phyloP scores from a whole-genome alignment of 345 rosid genomes.

The Salix brachista region DNA sequence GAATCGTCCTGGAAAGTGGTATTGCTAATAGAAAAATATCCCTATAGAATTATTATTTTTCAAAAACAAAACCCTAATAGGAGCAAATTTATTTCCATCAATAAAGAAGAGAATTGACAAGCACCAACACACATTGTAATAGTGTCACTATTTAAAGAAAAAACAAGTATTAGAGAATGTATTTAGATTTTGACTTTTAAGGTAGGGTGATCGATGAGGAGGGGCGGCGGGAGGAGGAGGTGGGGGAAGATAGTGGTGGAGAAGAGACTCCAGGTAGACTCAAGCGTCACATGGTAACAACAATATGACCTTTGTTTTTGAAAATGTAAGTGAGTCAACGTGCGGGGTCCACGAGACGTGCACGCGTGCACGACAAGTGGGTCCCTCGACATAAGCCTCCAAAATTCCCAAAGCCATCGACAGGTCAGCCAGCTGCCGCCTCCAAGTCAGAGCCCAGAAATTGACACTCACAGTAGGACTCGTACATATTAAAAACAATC shows the following conservation, averaged over 20 bases:
- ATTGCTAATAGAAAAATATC: too few species aligned
- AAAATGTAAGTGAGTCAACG: constrained; percentile 32
- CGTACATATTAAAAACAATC: neutral
- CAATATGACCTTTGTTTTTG: constrained; percentile 8
- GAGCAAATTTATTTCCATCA: neutral
- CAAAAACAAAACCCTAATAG: neutral
- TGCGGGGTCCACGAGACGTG: constrained; percentile 54
- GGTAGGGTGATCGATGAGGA: neutral
- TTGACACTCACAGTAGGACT: constrained; percentile 4
- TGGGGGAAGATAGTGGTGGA: constrained; percentile 7
- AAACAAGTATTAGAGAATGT: too few species aligned
- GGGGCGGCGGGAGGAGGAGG: constrained; percentile 15
- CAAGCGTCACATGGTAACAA: constrained; percentile 25
- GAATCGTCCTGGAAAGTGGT: too few species aligned
- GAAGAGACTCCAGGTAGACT: neutral
- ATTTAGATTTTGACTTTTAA: constrained; percentile 25
- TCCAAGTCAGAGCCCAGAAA: constrained; percentile 52
- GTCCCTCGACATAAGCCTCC: constrained; percentile 21
- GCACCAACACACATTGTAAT: neutral
- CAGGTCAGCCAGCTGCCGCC: neutral
- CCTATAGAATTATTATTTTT: too few species aligned
- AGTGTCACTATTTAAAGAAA: neutral
- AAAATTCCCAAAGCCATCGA: neutral
- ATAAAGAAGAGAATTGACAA: constrained; percentile 21
- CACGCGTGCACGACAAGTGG: constrained; percentile 63